Conservation (phyloP, 2,329 filamentous ascomycete genomes). For the Fusarium sp. region DNA sequence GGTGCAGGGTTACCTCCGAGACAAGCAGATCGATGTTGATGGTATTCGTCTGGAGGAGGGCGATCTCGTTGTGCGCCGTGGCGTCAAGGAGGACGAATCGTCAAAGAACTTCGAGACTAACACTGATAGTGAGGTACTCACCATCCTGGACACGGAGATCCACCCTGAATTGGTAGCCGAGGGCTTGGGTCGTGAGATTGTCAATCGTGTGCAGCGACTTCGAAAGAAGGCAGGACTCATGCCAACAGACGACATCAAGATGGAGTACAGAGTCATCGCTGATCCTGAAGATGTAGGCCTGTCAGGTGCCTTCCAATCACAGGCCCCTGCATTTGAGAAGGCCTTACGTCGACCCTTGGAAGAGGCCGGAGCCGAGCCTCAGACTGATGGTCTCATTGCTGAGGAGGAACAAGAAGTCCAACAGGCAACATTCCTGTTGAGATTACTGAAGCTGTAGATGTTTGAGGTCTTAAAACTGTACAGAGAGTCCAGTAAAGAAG, state of each 20-base stretch:
- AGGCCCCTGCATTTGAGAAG: constrained; percentile 79
- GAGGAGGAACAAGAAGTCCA: constrained; percentile 90
- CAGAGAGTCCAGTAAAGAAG: constrained; percentile 29
- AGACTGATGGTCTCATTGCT: constrained; percentile 67
- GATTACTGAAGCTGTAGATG: constrained; percentile 77
- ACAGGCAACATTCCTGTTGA: constrained; percentile 82
- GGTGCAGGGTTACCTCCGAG: constrained; percentile 81
- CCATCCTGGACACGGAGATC: constrained; percentile 85
- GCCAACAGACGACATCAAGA: constrained; percentile 93
- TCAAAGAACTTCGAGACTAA: constrained; percentile 86
- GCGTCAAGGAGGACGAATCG: constrained; percentile 77
- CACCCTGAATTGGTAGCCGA: constrained; percentile 90
- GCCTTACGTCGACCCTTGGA: constrained; percentile 82
- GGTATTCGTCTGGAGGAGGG: constrained; percentile 86
- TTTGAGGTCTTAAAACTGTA: background rate
- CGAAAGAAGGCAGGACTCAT: constrained; percentile 94
- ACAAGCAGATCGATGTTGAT: constrained; percentile 83
- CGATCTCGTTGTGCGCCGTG: constrained; percentile 83
- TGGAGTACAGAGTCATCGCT: constrained; percentile 87
- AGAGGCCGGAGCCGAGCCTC: constrained; percentile 46
- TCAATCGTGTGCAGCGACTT: constrained; percentile 91
- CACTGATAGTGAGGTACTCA: constrained; percentile 89
- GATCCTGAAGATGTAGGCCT: constrained; percentile 84
- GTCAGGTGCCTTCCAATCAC: constrained; percentile 75
- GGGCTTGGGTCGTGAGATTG: constrained; percentile 89